Conservation (phyloP, 1,284 basidiomycete species). For the Ganoderma multipileum region DNA sequence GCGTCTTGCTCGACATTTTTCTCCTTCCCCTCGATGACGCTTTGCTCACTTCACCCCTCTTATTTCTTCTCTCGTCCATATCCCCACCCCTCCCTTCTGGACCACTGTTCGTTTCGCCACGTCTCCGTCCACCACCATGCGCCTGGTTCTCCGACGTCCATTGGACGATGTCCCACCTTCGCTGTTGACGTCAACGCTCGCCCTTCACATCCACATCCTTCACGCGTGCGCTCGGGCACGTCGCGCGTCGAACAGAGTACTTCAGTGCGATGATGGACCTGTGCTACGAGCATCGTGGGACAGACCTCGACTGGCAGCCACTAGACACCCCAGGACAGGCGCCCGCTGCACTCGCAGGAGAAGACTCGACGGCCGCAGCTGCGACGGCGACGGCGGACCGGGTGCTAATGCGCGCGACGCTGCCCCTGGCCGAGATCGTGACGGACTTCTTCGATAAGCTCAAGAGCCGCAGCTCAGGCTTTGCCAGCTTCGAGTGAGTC, state of each 20-base stretch:
- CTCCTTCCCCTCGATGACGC: conserved; percentile 4
- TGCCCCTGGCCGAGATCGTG: conserved; percentile 93
- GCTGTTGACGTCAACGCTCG: background rate
- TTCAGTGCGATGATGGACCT: conserved; percentile 94
- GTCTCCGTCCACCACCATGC: background rate
- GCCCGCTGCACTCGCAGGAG: conserved; percentile 6
- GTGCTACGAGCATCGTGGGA: conserved; percentile 82
- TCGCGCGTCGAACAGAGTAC: conserved; percentile 58
- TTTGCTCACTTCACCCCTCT: conserved; percentile 3
- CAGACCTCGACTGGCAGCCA: conserved; percentile 80
- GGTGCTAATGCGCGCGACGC: conserved; percentile 78
- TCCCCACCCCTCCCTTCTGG: background rate
- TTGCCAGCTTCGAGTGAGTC: conserved; percentile 89
- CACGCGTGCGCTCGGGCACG: conserved; percentile 1
- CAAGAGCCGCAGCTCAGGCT: conserved; percentile 90
- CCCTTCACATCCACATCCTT: background rate
- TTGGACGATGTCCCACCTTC: background rate
- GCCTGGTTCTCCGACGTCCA: background rate
- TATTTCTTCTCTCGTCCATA: background rate
- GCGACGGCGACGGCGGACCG: conserved; percentile 42
- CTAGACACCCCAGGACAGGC: conserved; percentile 65
- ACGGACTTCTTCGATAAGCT: conserved; percentile 93
- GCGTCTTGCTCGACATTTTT: conserved; percentile 26
- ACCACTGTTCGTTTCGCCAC: background rate
- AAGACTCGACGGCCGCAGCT: background rate